Evolutionary conservation across 371 early-diverging fungal genomes (phyloP).

Genomic region (Agmasoma carcini): DNA sequence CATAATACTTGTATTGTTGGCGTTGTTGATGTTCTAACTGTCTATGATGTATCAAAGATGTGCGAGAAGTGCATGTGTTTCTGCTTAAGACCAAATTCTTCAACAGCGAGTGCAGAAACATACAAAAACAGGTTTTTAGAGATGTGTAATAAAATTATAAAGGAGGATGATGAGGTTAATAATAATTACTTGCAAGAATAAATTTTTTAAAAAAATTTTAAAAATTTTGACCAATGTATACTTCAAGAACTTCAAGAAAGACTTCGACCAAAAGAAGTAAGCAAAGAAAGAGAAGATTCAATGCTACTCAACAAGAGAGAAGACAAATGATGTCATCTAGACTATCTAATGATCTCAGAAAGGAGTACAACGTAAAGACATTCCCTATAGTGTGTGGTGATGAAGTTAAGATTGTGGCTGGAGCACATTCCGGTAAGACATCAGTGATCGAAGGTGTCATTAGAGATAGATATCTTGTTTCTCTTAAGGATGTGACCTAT

Average conservation of each 20-base stretch:
- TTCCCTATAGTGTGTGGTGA: conserved; percentile 48
- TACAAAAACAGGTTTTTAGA: not conserved
- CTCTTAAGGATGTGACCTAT: conserved; percentile 45
- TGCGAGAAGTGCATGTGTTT: too few species aligned
- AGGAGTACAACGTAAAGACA: conserved; percentile 43
- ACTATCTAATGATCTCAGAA: conserved; percentile 48
- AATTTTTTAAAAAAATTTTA: not conserved
- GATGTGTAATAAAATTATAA: not conserved
- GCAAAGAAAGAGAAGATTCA: conserved; percentile 52
- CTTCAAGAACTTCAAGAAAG: conserved; percentile 38
- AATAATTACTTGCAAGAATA: not conserved
- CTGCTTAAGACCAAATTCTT: too few species aligned
- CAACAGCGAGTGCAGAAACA: too few species aligned
- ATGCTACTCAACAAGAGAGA: conserved; percentile 38
- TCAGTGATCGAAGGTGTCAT: conserved; percentile 47
- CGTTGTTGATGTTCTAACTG: too few species aligned
- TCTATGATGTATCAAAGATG: too few species aligned
- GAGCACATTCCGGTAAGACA: conserved; percentile 44
- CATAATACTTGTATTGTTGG: too few species aligned
- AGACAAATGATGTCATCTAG: conserved; percentile 41
- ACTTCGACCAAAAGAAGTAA: conserved; percentile 49
- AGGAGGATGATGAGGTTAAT: not conserved
- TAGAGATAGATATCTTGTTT: conserved; percentile 39
- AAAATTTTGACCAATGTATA: conserved; percentile 40
- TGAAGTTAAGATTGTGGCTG: conserved; percentile 44